Base-by-base conservation (phyloP, 2,329 filamentous ascomycete genomes). In the Penicillium sp. region DNA sequence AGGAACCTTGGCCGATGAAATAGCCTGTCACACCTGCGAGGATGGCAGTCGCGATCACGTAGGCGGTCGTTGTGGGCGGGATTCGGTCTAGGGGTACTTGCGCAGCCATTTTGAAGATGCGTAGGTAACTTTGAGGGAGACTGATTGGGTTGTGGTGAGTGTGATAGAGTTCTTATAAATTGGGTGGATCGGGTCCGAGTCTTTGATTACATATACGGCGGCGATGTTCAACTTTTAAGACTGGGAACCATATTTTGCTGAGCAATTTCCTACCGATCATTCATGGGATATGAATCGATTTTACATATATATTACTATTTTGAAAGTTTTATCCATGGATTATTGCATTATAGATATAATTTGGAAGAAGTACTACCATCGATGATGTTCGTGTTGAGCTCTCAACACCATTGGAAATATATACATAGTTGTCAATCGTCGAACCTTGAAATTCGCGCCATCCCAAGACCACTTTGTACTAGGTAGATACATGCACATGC, bases 21-120 rank as follows among this genome's bases (percentile, higher is more conserved):
- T 93, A 96, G 67, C 93, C 93, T 1, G 86, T 84, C 53, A 95
- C 73, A 64, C 90, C 86, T 61, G 88, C 84, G 55, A 93, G 78
- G 60, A 96, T 83, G 62, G 87, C 87, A 19, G 90, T 92, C 53
- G 87, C 86, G 61, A 93, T 77, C 46, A 92, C 80, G 56, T 92
- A 80, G 59, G 85, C 83, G 14, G 78, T 75, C 13, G 80, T 81
- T 4, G 82, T 84, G 3, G 84, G 81, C 14, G 82, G 76, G 24
- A 76, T 56, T 33, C 71, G 73, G 33, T 81, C 75, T 26, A 73
- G 27, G 3, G 71, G 52, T 33, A 66, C 57, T 21, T 68, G 63
- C 10, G 68, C 68, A 21, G 73, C 63, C 73, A 75, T 75, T 53
- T 44, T 58, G 33, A 39, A 26, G 39, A 9, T 31, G 7, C 5